Evolutionary conservation across 768 basidiomycete genomes (phyloP), one percentile per base, ranked within the genome.

Genomic region (Amanita thiersii): DNA sequence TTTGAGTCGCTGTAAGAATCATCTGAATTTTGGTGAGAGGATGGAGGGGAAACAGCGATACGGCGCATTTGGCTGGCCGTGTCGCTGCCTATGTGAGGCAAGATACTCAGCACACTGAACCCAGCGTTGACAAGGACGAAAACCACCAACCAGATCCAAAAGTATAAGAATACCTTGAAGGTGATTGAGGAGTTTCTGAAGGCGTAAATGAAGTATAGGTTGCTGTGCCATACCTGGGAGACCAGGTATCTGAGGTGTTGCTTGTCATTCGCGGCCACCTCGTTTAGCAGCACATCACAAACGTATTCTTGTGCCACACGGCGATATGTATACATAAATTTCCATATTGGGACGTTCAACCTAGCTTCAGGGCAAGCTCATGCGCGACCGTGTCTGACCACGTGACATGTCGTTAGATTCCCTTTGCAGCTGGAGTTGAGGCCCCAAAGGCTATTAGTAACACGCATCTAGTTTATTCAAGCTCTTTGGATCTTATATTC

Each of bases 221-320:
- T 14, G 73, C 68, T 33, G 77, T 75, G 60, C 77, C 79, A 50
- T 73, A 73, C 15, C 70, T 64, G 17, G 79, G 81, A 37, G 82
- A 83, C 66, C 79, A 71, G 15, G 69, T 64, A 49, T 70, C 72
- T 44, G 70, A 56, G 47, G 65, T 60, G 47, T 59, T 52, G 55
- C 60, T 66, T 50, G 62, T 56, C 66, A 67, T 70, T 43, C 45
- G 43, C 19, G 45, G 44, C 24, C 32, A 38, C 37, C 39, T 44
- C 24, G 47, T 37, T 40, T 23, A 48, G 46, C 37, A 47, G 37
- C 12, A 35, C 37, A 45, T 39, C 5, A 28, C 29, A 43, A 43
- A n/a, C n/a, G n/a, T n/a, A n/a, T n/a, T n/a, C n/a, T n/a, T n/a
- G n/a, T n/a, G n/a, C n/a, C n/a, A n/a, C n/a, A n/a, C n/a, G n/a